Conservation (phyloP, 176 grass and related monocot species). For the Cymbopogon citratus region DNA sequence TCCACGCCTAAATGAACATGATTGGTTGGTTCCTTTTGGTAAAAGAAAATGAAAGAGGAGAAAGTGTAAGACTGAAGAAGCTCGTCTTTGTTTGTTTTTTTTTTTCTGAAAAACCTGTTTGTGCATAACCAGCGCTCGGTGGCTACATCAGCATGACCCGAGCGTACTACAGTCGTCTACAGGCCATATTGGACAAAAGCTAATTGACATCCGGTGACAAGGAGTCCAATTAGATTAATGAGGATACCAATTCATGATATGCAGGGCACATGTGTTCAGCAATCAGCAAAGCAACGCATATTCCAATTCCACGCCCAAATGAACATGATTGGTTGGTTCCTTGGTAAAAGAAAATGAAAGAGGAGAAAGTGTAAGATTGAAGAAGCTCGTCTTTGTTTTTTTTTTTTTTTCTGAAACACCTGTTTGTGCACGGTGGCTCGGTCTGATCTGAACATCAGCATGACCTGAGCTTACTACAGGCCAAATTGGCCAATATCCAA, state of each 20-base stretch:
- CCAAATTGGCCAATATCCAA: no score
- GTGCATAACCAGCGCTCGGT: no score
- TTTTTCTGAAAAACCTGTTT: background rate
- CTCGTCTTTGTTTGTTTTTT: background rate
- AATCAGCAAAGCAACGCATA: slow-evolving; percentile 19
- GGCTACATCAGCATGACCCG: background rate
- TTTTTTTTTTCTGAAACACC: background rate
- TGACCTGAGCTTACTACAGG: no score
- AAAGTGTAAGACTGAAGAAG: background rate
- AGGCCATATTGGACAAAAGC: background rate
- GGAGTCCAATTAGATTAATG: background rate
- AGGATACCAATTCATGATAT: slow-evolving; percentile 4
- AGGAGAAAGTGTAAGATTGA: background rate
- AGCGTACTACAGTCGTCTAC: no score
- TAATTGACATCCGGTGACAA: slow-evolving; percentile 19
- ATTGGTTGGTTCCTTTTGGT: background rate
- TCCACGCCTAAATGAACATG: background rate
- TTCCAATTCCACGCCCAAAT: background rate
- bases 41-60: background rate
- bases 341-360: background rate
- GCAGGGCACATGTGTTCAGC: background rate
- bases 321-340: background rate
- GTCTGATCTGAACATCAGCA: no score
- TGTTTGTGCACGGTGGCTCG: background rate
- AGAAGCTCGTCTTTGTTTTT: background rate